Evolutionary conservation across 2,329 filamentous ascomycete species (phyloP).

Genomic region (Arthroderma sp.): DNA sequence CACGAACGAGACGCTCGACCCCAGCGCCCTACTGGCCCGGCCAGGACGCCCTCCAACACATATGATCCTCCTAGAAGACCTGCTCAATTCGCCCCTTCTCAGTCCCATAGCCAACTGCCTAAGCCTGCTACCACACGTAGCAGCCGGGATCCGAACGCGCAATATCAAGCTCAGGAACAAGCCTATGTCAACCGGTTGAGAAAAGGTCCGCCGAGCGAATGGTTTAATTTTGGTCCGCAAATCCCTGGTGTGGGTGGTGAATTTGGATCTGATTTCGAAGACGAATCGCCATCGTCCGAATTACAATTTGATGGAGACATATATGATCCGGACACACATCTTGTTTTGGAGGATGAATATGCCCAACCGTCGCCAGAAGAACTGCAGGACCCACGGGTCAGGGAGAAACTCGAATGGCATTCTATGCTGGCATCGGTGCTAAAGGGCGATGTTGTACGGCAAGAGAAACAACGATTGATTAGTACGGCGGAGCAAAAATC

Average conservation of each 20-base stretch:
- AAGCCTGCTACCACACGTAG: conserved; percentile 42
- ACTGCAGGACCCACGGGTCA: conserved; percentile 70
- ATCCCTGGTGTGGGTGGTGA: conserved; percentile 40
- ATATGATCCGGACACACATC: conserved; percentile 81
- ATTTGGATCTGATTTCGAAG: conserved; percentile 74
- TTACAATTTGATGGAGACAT: conserved; percentile 67
- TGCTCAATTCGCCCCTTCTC: conserved; percentile 34
- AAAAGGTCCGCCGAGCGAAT: conserved; percentile 58
- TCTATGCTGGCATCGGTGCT: conserved; percentile 93
- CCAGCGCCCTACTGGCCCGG: conserved; percentile 55
- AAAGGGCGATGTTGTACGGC: conserved; percentile 90
- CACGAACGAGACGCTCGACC: conserved; percentile 33
- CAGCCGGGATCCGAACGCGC: conserved; percentile 53
- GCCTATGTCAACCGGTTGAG: conserved; percentile 88
- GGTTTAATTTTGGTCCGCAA: conserved; percentile 56
- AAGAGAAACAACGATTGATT: conserved; percentile 92
- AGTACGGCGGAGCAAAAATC: conserved; percentile 64
- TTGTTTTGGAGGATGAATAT: conserved; percentile 85
- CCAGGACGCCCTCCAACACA: conserved; percentile 63
- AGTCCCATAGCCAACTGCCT: conserved; percentile 41
- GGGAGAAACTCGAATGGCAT: conserved; percentile 92
- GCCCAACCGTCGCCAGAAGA: conserved; percentile 82
- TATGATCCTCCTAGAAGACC: conserved; percentile 54
- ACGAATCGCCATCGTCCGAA: conserved; percentile 78
- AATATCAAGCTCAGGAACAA: conserved; percentile 75